phyloP scores from a whole-genome alignment of 352 stramenopile genomes.

The Pythium aquatile region DNA sequence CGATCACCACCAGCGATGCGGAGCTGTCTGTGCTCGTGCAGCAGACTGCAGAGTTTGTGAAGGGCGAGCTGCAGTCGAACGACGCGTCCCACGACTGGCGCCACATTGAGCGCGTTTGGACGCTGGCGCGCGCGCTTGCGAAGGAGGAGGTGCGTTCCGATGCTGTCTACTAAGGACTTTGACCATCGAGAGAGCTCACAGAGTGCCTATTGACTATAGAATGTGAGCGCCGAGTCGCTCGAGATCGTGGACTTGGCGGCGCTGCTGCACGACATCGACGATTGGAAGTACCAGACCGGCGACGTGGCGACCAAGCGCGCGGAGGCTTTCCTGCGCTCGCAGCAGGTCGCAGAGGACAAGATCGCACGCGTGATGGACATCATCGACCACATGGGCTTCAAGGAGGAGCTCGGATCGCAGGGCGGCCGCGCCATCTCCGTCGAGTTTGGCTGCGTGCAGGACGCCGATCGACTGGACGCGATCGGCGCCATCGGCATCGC shows the following conservation, averaged over 20 bases:
- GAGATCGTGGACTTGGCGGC: conserved; percentile 84
- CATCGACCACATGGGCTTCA: conserved; percentile 84
- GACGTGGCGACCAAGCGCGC: conserved; percentile 58
- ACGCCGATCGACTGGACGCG: conserved; percentile 88
- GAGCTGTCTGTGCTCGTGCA: conserved; percentile 50
- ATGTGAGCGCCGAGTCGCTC: conserved; percentile 49
- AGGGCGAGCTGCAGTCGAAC: conserved; percentile 66
- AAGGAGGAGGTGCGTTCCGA: conserved; percentile 58
- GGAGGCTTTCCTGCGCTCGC: conserved; percentile 49
- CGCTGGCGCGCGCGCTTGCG: conserved; percentile 60
- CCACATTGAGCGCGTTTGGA: conserved; percentile 89
- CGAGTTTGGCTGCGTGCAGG: conserved; percentile 87
- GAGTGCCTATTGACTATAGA: conserved; percentile 24
- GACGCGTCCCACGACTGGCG: conserved; percentile 86
- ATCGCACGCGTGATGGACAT: conserved; percentile 77
- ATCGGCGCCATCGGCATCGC: conserved; percentile 91
- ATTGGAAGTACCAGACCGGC: conserved; percentile 85
- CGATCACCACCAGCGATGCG: conserved; percentile 13
- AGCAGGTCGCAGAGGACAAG: conserved; percentile 48
- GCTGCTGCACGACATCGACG: conserved; percentile 89
- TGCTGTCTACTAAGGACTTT: too few relatives aligned
- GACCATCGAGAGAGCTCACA: neutral
- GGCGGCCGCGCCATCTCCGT: conserved; percentile 34
- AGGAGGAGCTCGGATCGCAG: conserved; percentile 63
- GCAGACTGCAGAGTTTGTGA: conserved; percentile 71